Evolutionary conservation across 2,329 filamentous ascomycete genomes (phyloP).

Genomic region (Aspergillus calidoustus): DNA sequence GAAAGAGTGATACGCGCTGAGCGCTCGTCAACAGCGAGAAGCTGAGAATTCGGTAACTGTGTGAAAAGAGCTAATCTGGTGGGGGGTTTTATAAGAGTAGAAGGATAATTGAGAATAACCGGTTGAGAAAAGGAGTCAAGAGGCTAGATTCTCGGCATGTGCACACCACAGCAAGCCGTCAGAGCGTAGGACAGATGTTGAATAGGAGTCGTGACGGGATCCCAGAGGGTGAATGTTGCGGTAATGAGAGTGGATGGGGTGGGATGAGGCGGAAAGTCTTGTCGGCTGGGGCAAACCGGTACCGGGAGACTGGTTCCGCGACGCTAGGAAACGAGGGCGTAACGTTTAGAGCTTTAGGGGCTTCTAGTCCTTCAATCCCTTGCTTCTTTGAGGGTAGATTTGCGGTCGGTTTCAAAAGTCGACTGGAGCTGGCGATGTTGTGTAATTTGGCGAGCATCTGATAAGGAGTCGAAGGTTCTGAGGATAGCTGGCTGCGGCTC

Average conservation of each 20-base stretch:
- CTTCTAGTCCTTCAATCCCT: conserved; percentile 3
- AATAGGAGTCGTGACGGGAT: conserved; percentile 10
- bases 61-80: background rate
- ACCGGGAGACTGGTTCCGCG: conserved; percentile 30
- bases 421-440: background rate
- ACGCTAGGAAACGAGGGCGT: conserved; percentile 21
- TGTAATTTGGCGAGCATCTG: conserved; percentile 16
- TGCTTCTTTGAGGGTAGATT: background rate
- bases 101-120: background rate
- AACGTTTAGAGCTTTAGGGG: conserved; percentile 15
- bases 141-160: conserved; percentile 1
- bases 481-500: background rate
- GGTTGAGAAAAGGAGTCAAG: background rate
- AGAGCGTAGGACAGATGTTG: conserved; percentile 6
- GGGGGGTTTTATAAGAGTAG: background rate
- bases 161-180: conserved; percentile 3
- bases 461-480: conserved; percentile 12
- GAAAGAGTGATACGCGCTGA: background rate
- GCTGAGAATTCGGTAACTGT: background rate
- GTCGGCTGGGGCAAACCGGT: conserved; percentile 27
- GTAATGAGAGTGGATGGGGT: conserved; percentile 11
- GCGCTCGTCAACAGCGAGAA: background rate
- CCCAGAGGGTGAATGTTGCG: conserved; percentile 12
- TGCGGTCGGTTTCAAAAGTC: background rate
- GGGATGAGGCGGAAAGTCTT: conserved; percentile 25